phyloP scores from a whole-genome alignment of 805 yeast genomes.

The Diddensiella caesifluorescens region DNA sequence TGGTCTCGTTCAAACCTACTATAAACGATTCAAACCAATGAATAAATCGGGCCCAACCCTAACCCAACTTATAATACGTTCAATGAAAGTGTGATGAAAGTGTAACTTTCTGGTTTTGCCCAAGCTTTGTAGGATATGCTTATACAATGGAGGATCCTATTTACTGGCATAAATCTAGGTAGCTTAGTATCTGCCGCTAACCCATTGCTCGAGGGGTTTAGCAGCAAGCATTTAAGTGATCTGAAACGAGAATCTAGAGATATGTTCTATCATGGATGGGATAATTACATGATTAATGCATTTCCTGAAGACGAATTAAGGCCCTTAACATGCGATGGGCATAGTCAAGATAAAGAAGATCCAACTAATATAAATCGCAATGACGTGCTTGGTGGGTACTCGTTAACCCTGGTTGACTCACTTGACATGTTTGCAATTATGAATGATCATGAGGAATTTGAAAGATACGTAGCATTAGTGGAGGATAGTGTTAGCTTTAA shows the following conservation, averaged over 20 bases:
- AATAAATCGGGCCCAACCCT: no score
- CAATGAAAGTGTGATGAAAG: no score
- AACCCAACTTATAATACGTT: no score
- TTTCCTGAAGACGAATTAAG: conserved; percentile 74
- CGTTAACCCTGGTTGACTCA: conserved; percentile 73
- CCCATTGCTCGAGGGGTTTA: neutral
- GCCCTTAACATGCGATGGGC: conserved; percentile 67
- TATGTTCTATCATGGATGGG: conserved; percentile 72
- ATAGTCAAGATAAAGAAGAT: conserved; percentile 56
- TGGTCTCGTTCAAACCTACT: no score
- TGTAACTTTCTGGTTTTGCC: no score
- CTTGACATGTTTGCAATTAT: conserved; percentile 73
- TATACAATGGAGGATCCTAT: no score
- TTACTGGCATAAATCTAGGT: no score
- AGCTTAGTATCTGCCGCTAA: conserved; percentile 1
- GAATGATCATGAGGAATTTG: conserved; percentile 56
- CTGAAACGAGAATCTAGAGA: conserved; percentile 31
- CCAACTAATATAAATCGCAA: conserved; percentile 54
- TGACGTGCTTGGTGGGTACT: conserved; percentile 81
- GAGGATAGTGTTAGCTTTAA: conserved; percentile 44
- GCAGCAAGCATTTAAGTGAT: neutral
- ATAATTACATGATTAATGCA: conserved; percentile 59
- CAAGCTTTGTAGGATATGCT: no score
- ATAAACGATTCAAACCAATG: no score
- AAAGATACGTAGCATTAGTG: conserved; percentile 40